phyloP scores from a whole-genome alignment of 805 yeast genomes.

The Zygoascus flipseniorum region DNA sequence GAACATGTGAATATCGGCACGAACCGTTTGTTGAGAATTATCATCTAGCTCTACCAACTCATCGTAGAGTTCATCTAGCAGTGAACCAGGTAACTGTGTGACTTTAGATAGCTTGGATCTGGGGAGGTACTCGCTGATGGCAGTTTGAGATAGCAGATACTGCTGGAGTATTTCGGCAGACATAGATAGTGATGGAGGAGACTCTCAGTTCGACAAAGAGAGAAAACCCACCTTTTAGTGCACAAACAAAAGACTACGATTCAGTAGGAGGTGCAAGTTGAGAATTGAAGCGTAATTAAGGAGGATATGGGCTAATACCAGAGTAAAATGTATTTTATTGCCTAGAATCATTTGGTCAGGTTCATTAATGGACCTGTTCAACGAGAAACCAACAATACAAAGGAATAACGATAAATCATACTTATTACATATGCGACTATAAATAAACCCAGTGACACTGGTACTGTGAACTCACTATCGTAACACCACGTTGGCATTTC shows the following conservation, averaged over 20 bases:
- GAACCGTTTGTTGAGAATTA: not conserved
- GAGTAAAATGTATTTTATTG: no score
- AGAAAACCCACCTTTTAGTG: not conserved
- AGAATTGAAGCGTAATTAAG: no score
- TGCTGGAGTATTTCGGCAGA: conserved; percentile 3
- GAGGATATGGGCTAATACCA: no score
- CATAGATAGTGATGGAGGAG: not conserved
- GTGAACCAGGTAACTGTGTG: conserved; percentile 1
- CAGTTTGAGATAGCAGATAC: conserved; percentile 9
- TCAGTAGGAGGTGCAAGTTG: no score
- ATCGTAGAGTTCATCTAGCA: conserved; percentile 2
- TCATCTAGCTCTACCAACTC: conserved; percentile 1
- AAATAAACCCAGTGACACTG: not conserved
- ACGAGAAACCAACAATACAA: no score
- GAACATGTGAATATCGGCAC: conserved; percentile 1
- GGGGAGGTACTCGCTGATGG: conserved; percentile 4
- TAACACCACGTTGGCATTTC: conserved; percentile 83
- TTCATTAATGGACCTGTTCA: no score
- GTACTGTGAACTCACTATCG: conserved; percentile 30
- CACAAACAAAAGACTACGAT: no score
- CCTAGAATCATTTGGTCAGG: no score
- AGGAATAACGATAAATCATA: not conserved
- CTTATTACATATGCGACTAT: not conserved
- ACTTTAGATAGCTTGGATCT: conserved; percentile 1
- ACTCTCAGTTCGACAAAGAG: not conserved